Base-by-base conservation (phyloP, 257 asterid species). In the Solanum boliviense region DNA sequence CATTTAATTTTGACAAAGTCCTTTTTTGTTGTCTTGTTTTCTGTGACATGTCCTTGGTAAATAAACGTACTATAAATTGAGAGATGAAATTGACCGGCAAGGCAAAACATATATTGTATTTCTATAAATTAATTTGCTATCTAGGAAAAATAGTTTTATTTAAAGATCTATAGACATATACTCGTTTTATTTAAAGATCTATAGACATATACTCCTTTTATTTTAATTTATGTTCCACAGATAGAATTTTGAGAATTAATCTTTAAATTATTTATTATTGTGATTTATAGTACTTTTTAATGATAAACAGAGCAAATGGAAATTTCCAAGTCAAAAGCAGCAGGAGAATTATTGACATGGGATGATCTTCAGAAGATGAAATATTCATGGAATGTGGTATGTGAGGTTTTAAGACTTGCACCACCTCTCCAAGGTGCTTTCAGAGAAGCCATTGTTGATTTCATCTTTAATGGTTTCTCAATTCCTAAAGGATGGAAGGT, bases 401-500 rank as follows among this genome's bases (percentile, higher is more conserved):
- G 79, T 72, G 79, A 72, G 4, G 79, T 72, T 32, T 72, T 72
- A 72, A 72, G 79, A 72, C 79, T 72, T 72, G 79, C 79, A 34
- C 79, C 79, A 72, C 79, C 79, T 0, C 91, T 92, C 7, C 94
- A 91, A 79, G 94, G 94, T 8, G 94, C 94, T 25, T 91, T 93
- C 31, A 90, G 96, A 87, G 96, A 93, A 88, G 94, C 96, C 71
- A 84, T 92, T 25, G 38, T 88, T 9, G 94, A 93, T 86, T 91
- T 93, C 44, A 73, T 88, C 1, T 92, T 65, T 87, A 91, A 91
- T 71, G 94, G 94, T 11, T 93, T 91, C 87, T 83, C 90, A 7
- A 91, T 93, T 52, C 96, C 96, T 0, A 93, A 93, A 90, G 96
- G 94, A n/a, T 93, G 94, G 96, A 93, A 92, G 91, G 94, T 93